A percentile compares a stretch with the other conserved stretches of the same genome.
These are phyloP conservation scores for Diaporthe vaccinii DNA, from an alignment of 2,329 filamentous ascomycete species.

Conservation along the genomic window DNA sequence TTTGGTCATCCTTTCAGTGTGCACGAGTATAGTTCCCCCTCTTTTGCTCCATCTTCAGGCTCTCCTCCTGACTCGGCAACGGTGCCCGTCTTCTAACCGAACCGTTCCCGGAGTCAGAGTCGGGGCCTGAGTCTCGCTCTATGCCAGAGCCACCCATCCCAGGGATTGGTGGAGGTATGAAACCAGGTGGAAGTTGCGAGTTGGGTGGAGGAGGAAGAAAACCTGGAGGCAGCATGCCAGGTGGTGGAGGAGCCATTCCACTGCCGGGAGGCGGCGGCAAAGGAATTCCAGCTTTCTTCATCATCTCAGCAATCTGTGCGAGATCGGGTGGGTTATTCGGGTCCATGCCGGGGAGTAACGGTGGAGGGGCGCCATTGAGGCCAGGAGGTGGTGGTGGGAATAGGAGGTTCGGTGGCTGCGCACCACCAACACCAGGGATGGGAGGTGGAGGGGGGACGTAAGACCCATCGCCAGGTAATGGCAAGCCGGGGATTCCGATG, in stretches of 20 bases:
- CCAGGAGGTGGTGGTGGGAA: slow-evolving; percentile 66
- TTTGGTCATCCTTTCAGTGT: slow-evolving; percentile 52
- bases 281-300: slow-evolving; percentile 74
- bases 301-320: slow-evolving; percentile 72
- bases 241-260: slow-evolving; percentile 54
- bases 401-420: slow-evolving; percentile 62
- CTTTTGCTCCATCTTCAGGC: slow-evolving; percentile 81
- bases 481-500: slow-evolving; percentile 69
- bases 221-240: slow-evolving; percentile 62
- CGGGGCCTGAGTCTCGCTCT: slow-evolving; percentile 12
- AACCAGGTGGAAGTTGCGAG: slow-evolving; percentile 47
- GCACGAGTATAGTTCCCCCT: slow-evolving; percentile 71
- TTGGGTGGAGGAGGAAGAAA: slow-evolving; percentile 62
- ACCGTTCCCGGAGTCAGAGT: slow-evolving; percentile 50
- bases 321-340: slow-evolving; percentile 72
- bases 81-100: slow-evolving; percentile 74
- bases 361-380: slow-evolving; percentile 53
- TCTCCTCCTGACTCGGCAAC: slow-evolving; percentile 87
- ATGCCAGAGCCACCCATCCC: slow-evolving; percentile 45
- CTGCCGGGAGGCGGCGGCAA: slow-evolving; percentile 64
- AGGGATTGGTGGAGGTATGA: slow-evolving; percentile 55
- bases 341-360: slow-evolving; percentile 66
- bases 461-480: slow-evolving; percentile 54
- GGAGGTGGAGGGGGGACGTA: slow-evolving; percentile 54
- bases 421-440: slow-evolving; percentile 65